These are phyloP conservation scores for Cicer chorassanicum DNA, from an alignment of 306 rosid species.

Conservation along the genomic window DNA sequence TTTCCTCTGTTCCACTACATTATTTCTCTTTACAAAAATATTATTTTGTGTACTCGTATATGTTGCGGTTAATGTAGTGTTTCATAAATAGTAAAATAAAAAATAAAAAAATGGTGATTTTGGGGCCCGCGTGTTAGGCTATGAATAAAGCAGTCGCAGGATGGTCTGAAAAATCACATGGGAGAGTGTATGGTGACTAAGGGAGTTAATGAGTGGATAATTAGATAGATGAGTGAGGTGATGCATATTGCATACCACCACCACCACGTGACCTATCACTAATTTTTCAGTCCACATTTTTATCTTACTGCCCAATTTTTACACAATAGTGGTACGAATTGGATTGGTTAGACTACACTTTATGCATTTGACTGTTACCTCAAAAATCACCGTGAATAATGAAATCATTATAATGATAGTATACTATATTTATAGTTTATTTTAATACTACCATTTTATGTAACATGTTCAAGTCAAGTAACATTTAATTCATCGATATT, in stretches of 20 bases:
- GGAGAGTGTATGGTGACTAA: conserved; percentile 10
- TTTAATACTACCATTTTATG: no score
- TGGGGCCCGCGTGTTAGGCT: conserved; percentile 34
- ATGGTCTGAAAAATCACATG: conserved; percentile 54
- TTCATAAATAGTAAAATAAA: neutral
- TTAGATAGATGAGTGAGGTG: neutral
- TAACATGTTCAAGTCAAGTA: no score
- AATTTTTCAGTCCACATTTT: neutral
- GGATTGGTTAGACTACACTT: neutral
- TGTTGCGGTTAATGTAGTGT: neutral
- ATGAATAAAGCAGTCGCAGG: conserved; percentile 27
- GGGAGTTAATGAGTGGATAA: conserved; percentile 16
- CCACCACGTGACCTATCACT: conserved; percentile 29
- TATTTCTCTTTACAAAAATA: no score
- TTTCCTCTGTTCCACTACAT: neutral
- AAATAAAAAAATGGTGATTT: neutral
- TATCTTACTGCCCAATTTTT: conserved; percentile 17
- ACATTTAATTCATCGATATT: no score
- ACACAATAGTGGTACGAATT: neutral
- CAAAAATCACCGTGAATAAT: no score
- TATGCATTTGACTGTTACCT: neutral
- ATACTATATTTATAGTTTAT: no score
- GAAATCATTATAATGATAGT: no score
- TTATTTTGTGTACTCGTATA: neutral
- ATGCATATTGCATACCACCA: no score